Base-by-base conservation (phyloP, 1,139 yeast genomes). In the Lodderomyces metapsilosis region DNA sequence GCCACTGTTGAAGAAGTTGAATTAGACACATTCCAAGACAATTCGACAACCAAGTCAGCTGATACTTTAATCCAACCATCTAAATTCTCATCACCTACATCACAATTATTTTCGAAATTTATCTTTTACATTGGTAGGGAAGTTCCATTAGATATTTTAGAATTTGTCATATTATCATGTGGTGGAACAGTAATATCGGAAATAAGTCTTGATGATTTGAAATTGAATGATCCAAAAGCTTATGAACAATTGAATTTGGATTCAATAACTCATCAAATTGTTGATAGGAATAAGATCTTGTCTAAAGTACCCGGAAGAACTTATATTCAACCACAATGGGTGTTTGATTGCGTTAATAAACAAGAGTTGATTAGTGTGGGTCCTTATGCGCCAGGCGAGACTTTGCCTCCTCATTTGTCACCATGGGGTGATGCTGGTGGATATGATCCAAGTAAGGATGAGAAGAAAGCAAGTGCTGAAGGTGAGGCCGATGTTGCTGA, bases 341-440 rank as follows among this genome's bases (percentile, higher is more conserved):
- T 92, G 38, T 91, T 92, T 63, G 99, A 92, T 62, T 83, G 88
- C 57, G 73, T 94, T 52, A 92, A 92, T 69, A 84, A 85, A 66
- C 78, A 81, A 40, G 74, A 77, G 48, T 74, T 92, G 49, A 73
- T 86, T 43, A 78, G 92, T 30, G 96, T 87, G 20, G 82, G 84
- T 43, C 76, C 74, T 44, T 92, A 92, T 60, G 86, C 94, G 35
- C 96, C 96, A 3, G 98, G 99, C 43, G 98, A 92, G 66, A 72
- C 89, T 8, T 75, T 94, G 49, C 98, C 98, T 37, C 98, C 98
- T 34, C 98, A 92, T 66, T 76, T 94, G 59, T 86, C 96, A 43
- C 99, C 99, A 71, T 92, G 98, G 98, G 98, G 98, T 52, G 98
- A 92, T 68, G 80, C 91, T 43, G 88, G 86, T 54, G 86, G 84